These are phyloP conservation scores for Combretum micranthum DNA, from an alignment of 345 rosid genomes.

Conservation along the genomic window DNA sequence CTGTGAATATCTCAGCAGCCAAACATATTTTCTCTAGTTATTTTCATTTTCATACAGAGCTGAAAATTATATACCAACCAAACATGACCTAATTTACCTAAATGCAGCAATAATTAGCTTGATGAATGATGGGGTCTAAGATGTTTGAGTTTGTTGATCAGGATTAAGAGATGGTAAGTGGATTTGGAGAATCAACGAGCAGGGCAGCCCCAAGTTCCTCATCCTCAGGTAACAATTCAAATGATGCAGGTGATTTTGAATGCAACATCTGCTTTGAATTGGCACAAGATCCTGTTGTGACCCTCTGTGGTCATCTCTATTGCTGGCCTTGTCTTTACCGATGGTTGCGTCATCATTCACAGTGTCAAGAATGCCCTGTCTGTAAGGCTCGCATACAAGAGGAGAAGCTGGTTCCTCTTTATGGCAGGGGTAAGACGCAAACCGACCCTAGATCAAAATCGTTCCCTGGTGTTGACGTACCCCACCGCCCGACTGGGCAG, in stretches of 20 bases:
- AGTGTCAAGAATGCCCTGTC: constrained; percentile 84
- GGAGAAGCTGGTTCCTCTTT: constrained; percentile 90
- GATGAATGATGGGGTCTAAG: too few relatives aligned
- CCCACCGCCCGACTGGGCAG: constrained; percentile 63
- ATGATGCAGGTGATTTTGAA: constrained; percentile 74
- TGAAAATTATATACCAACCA: too few relatives aligned
- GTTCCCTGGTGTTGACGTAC: constrained; percentile 62
- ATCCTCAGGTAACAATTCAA: constrained; percentile 23
- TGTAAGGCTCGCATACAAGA: constrained; percentile 90
- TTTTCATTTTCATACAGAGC: too few relatives aligned
- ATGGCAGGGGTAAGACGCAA: constrained; percentile 79
- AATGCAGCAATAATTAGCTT: too few relatives aligned
- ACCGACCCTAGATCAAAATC: constrained; percentile 68
- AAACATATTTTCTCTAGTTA: too few relatives aligned
- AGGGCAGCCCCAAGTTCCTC: constrained; percentile 24
- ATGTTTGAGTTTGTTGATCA: too few relatives aligned
- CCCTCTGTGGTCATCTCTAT: constrained; percentile 86
- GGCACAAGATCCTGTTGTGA: constrained; percentile 83
- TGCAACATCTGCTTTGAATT: constrained; percentile 94
- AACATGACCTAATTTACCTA: too few relatives aligned
- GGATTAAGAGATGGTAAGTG: constrained; percentile 38
- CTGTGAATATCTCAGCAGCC: too few relatives aligned
- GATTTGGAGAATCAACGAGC: constrained; percentile 44
- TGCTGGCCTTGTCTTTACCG: constrained; percentile 93
- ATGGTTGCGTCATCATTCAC: constrained; percentile 82